Percentiles rank a stretch among this genome's conserved stretches.
Evolutionary conservation across 1,139 yeast genomes (phyloP).

Genomic region (Spencermartinsiella ligniputridi): DNA sequence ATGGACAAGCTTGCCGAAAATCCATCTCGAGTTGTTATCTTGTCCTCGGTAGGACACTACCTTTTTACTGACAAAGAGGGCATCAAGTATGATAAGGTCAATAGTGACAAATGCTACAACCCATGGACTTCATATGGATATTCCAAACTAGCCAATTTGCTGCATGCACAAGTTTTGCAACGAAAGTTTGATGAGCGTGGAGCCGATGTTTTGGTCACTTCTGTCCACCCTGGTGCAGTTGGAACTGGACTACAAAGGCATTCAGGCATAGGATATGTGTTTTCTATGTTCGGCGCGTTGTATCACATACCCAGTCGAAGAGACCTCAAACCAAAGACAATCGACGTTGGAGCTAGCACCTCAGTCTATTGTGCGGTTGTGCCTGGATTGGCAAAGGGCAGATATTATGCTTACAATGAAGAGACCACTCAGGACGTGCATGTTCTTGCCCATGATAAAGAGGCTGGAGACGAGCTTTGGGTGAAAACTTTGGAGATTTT

Average conservation of each 20-base stretch:
- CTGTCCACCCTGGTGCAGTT: slow-evolving; percentile 15
- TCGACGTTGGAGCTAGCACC: neutral
- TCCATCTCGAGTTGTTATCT: slow-evolving; percentile 51
- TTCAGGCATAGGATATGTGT: slow-evolving; percentile 3
- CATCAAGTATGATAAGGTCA: slow-evolving; percentile 14
- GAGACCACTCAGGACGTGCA: neutral
- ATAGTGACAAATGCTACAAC: slow-evolving; percentile 13
- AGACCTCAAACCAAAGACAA: neutral
- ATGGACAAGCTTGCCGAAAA: slow-evolving; percentile 16
- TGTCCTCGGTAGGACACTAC: slow-evolving; percentile 62
- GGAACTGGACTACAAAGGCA: slow-evolving; percentile 10
- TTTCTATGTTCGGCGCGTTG: neutral
- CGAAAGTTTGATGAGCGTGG: slow-evolving; percentile 9
- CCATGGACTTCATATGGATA: slow-evolving; percentile 25
- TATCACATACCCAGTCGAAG: neutral
- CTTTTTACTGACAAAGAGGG: neutral
- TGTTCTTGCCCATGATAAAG: neutral
- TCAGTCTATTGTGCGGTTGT: neutral
- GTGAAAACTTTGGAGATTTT: neutral
- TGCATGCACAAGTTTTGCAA: slow-evolving; percentile 8
- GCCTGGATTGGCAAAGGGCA: neutral
- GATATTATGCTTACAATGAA: neutral
- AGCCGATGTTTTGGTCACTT: slow-evolving; percentile 7
- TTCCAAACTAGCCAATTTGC: slow-evolving; percentile 28
- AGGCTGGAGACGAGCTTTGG: neutral